These are phyloP conservation scores for Crithidia acanthocephali DNA, from an alignment of 208 protist genomes.

Conservation along the genomic window DNA sequence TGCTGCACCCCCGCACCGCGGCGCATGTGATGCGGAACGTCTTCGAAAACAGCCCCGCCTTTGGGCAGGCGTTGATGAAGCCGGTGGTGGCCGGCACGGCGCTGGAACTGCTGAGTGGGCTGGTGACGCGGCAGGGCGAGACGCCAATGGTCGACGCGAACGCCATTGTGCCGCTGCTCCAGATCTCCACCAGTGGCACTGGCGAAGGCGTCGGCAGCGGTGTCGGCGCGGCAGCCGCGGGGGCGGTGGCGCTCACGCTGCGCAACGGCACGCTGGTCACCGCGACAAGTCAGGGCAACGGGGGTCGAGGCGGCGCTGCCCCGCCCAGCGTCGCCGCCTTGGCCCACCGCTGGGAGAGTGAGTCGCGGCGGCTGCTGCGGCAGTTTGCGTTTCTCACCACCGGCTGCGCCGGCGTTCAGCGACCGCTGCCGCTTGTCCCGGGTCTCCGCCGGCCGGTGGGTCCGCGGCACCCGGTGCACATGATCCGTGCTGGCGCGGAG, in stretches of 20 bases:
- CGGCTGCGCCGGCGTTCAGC: conserved; percentile 25
- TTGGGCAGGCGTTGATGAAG: conserved; percentile 71
- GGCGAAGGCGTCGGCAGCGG: conserved; percentile 1
- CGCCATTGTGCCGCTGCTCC: conserved; percentile 65
- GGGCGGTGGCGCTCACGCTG: not conserved
- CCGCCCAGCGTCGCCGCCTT: not conserved
- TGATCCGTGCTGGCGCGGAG: conserved; percentile 46
- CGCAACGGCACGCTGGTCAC: not conserved
- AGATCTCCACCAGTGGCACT: conserved; percentile 11
- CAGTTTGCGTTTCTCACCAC: conserved; percentile 66
- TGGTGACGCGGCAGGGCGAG: conserved; percentile 39
- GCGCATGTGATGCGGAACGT: conserved; percentile 69
- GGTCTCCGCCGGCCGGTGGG: conserved; percentile 33
- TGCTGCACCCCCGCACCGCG: conserved; percentile 75
- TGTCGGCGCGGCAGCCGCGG: no score
- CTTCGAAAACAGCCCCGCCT: conserved; percentile 66
- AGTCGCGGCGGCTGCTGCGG: conserved; percentile 50
- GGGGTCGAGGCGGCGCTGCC: no score
- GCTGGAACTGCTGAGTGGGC: conserved; percentile 46
- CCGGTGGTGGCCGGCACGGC: conserved; percentile 68
- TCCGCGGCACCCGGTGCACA: conserved; percentile 47
- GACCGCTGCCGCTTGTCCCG: conserved; percentile 31
- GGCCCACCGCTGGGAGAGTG: conserved; percentile 37
- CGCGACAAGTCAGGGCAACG: no score
- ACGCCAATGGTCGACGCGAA: conserved; percentile 82